Evolutionary conservation across 148 eudicot species (phyloP), one percentile per base, ranked within the genome.

Genomic region (Cornus controversa): DNA sequence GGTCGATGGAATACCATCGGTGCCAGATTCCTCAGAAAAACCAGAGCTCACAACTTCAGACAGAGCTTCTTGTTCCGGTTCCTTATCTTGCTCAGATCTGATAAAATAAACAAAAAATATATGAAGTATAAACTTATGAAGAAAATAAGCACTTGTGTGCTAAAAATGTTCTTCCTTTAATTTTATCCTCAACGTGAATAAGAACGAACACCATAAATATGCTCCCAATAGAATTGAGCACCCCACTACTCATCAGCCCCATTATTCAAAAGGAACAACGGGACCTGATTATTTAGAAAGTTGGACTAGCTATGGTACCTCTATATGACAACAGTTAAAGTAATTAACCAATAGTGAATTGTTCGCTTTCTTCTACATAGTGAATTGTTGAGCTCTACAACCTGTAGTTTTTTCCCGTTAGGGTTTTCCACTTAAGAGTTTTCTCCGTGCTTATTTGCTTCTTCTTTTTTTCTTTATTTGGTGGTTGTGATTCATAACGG

Each of bases 11-110:
- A 79, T 90, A 96, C 99, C 85, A 72, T 96, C 97, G 73, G 91
- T 84, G 73, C 83, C 81, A 82, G 91, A 70, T 71, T 96, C 97
- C 84, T 90, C 98, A 76, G 86, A 67, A 75, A 91, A 92, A n/a
- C 89, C 94, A 77, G 90, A 73, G 66, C 85, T 86, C 29, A 80
- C 86, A 76, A 85, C 87, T 82, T 89, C 98, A 75, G 98, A 71
- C 62, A 83, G 90, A 80, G 84, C 90, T 82, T 91, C 99, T 23
- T 84, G 92, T 81, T 96, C 98, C 45, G 94, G 98, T 81, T 95
- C 99, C 88, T 91, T 96, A 83, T 96, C 97, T 87, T 96, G 99
- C 86, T 96, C 99, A 28, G 98, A 96, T 86, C 99, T 96, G 34
- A 31, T 31, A 23, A 72, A 62, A 47, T 16, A 10, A 36, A 37